phyloP scores from a whole-genome alignment of 768 basidiomycete genomes.

The Termitomyces bulborhizus region DNA sequence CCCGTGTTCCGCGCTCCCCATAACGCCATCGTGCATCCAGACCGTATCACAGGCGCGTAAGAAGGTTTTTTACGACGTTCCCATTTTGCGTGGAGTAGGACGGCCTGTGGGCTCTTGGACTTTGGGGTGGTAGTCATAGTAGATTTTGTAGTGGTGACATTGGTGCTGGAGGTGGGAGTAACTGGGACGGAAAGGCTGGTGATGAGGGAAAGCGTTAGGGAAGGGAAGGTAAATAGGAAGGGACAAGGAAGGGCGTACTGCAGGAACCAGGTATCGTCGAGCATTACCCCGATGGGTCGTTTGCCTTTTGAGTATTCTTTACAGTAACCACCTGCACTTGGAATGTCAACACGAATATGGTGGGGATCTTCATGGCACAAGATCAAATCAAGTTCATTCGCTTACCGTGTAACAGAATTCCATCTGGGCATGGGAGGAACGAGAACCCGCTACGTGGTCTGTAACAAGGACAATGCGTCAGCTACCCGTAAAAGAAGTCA shows the following conservation, averaged over 20 bases:
- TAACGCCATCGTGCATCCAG: conserved; percentile 82
- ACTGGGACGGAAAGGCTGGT: background rate
- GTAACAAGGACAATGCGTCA: background rate
- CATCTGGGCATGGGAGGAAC: conserved; percentile 71
- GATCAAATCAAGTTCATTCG: too few species aligned
- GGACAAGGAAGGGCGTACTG: conserved; percentile 35
- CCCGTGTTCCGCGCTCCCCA: conserved; percentile 69
- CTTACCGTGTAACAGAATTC: conserved; percentile 72
- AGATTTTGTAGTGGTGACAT: background rate
- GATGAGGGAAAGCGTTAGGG: background rate
- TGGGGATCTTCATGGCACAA: too few species aligned
- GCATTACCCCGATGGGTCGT: conserved; percentile 76
- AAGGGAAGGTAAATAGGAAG: background rate
- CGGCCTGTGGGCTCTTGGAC: conserved; percentile 28
- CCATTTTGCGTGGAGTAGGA: conserved; percentile 66
- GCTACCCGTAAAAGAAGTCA: too few species aligned
- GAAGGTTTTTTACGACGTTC: conserved; percentile 71
- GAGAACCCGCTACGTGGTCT: conserved; percentile 83
- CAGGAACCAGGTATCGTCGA: conserved; percentile 89
- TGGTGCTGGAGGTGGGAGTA: background rate
- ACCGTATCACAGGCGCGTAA: conserved; percentile 63
- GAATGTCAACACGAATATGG: background rate
- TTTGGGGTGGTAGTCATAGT: conserved; percentile 10
- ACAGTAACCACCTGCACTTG: conserved; percentile 69
- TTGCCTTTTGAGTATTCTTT: conserved; percentile 88